Base-by-base conservation (phyloP, 192 early-diverging fungal genomes). In the Coemansia aciculifera region DNA sequence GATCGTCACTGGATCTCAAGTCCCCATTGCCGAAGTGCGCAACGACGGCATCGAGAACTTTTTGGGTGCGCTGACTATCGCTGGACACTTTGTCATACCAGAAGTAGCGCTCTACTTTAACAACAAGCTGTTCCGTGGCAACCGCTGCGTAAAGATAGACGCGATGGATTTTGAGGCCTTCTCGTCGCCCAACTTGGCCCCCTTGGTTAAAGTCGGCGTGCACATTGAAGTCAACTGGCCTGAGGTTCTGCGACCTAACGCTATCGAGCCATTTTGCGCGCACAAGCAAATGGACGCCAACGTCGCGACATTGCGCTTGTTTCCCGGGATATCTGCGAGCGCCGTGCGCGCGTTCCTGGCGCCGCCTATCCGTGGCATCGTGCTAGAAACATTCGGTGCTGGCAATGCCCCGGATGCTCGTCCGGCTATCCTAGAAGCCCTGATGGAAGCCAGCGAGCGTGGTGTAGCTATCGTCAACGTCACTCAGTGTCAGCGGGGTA, bases 11-110 rank as follows among this genome's bases (percentile, higher is more conserved):
- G 98, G 98, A 10, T 97, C 95, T 19, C 98, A 99, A 78, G 94
- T 99, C 6, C 98, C 98, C 0, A 85, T 99, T 43, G 93, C 96
- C 17, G 98, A 99, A 77, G 90, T 99, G 34, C 88, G 98, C 49
- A 99, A 96, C 80, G 98, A 99, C 77, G 98, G 95, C 0, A 89
- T 97, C 11, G 98, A 99, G 60, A 99, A 99, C 77, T 85, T 99
- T 21, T 77, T 99, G 2, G 95, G 95, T 1, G 95, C 96, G 3
- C 84, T 99, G 29, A 99, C 95, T 2, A 97, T 99, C 67, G 98
- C 98, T 12, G 95, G 98, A 0, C 96, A 98, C 67, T 98, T 94
- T 89, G 92, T 95, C 31, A 97, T 98, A 69, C 95, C 96, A 2
- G 95, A 99, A 74, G 97, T 99, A 5, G 84, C 86, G 19, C 85